Base-by-base conservation (phyloP, 139 green algal genomes). In the Eudorina sp. region DNA sequence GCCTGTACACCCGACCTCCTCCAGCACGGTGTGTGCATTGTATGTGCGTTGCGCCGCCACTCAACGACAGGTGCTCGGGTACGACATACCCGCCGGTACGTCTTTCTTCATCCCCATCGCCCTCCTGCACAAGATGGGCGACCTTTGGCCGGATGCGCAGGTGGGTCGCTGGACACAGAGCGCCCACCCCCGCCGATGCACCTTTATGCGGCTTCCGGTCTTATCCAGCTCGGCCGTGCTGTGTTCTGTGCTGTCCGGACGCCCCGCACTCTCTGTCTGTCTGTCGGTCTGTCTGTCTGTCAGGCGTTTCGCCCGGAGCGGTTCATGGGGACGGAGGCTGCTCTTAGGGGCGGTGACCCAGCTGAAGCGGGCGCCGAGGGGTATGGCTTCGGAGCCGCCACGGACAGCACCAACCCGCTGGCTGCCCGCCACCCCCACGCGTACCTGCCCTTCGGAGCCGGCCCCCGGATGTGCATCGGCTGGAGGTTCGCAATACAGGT, bases 401-500 rank as follows among this genome's bases (percentile, higher is more conserved):
- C 19, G 18, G 29, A 27, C 43, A 45, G 16, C 45, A 29, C 5
- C 73, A 48, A 62, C 29, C 16, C 36, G 0, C 23, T 77, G 64
- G 45, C n/a, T 7, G 14, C 64, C 5, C 31, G 14, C 16, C 34
- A 48, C 29, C 53, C 62, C 13, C 27, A 90, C 48, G 70, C 53
- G 0, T 86, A 58, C 74, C 18, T 80, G 46, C 88, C 84, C 1
- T 92, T 92, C 76, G 92, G 91, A 13, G 27, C 55, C n/a, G 89
- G 91, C 46, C 18, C 53, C 0, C 89, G 91, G n/a, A 89, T 89
- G 81, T 95, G 92, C 68, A 41, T 94, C 14, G 92, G 91, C 11
- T 89, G 79, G 80, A 64, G 77, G 3, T 94, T 94, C 83, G 91
- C 88, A 3, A 53, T 92, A 38, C 80, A 91, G 89, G 89, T 90